Conservation (phyloP, 257 asterid species). For the Fraxinus pennsylvanica region DNA sequence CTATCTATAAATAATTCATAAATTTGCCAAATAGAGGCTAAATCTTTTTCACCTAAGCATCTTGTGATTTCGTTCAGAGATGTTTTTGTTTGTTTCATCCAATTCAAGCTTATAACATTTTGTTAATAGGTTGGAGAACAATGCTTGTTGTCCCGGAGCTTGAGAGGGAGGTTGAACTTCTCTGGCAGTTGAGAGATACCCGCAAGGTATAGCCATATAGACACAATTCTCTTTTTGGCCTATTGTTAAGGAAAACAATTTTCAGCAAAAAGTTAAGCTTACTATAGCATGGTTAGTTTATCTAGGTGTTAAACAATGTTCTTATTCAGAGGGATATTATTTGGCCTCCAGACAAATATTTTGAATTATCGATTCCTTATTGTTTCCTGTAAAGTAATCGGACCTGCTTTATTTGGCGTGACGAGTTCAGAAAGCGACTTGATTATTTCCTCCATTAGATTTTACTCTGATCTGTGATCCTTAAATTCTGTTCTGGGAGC, state of each 20-base stretch:
- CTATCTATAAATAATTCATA: no score
- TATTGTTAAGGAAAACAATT: neutral
- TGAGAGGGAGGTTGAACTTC: conserved; percentile 88
- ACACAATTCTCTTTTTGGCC: neutral
- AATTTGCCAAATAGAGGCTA: no score
- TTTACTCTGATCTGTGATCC: neutral
- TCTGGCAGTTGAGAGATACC: conserved; percentile 61
- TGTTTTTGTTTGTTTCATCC: conserved; percentile 23
- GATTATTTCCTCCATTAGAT: neutral
- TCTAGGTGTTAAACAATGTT: neutral
- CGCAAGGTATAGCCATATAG: conserved; percentile 64
- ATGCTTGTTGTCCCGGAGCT: conserved; percentile 99
- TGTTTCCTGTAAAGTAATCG: neutral
- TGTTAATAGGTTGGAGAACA: conserved; percentile 91
- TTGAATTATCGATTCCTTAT: neutral
- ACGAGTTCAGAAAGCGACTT: neutral
- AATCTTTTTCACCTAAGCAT: neutral
- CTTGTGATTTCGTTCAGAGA: conserved; percentile 16
- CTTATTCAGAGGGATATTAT: neutral
- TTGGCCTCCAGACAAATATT: neutral
- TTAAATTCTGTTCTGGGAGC: conserved; percentile 5
- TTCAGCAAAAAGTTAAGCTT: neutral
- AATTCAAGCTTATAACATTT: conserved; percentile 25
- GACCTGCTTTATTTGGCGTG: neutral
- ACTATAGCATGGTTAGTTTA: neutral